Percentiles rank a stretch among this genome's conserved stretches.
phyloP scores from a whole-genome alignment of 441 rosid genomes.

The Bocquillonia castaneifolia region DNA sequence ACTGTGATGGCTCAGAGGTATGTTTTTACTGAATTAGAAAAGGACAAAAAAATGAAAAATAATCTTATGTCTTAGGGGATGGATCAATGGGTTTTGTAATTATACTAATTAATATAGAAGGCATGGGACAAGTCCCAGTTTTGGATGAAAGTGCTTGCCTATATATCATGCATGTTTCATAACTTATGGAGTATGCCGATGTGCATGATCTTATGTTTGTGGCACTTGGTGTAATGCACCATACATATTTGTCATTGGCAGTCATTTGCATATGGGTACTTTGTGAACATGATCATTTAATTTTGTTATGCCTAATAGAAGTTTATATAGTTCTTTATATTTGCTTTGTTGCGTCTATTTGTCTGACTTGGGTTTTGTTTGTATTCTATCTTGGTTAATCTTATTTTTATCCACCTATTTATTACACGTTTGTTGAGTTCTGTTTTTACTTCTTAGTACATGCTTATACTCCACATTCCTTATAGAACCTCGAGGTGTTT shows the following conservation, averaged over 20 bases:
- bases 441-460: too few species aligned
- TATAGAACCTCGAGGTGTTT: too few species aligned
- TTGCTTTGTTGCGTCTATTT: not conserved
- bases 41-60: not conserved
- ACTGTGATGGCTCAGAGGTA: slow-evolving; percentile 93
- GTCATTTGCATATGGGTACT: not conserved
- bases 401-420: too few species aligned
- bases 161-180: not conserved
- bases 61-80: slow-evolving; percentile 4
- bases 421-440: too few species aligned
- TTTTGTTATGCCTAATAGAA: not conserved
- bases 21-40: not conserved
- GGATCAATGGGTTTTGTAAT: slow-evolving; percentile 1
- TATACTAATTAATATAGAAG: slow-evolving; percentile 7
- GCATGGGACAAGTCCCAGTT: not conserved
- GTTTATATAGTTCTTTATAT: not conserved
- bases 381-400: not conserved
- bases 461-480: too few species aligned
- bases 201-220: not conserved
- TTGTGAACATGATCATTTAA: not conserved
- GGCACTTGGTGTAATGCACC: not conserved
- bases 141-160: not conserved
- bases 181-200: not conserved
- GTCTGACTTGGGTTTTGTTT: too few species aligned
- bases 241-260: not conserved